phyloP scores from a whole-genome alignment of 139 green algal species.

The Chlorella sp. region DNA sequence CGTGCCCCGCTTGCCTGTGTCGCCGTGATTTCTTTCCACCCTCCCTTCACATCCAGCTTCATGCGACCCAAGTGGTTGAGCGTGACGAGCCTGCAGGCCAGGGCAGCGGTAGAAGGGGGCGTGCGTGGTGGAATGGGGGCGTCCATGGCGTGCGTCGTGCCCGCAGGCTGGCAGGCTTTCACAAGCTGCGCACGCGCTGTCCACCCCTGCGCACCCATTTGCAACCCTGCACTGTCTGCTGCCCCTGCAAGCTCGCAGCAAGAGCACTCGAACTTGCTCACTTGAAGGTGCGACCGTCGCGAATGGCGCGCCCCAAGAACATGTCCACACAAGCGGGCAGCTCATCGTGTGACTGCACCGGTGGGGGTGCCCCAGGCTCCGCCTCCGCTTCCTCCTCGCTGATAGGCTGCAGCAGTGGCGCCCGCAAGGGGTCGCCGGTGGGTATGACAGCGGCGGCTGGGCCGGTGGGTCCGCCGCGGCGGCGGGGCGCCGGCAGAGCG shows the following conservation, averaged over 20 bases:
- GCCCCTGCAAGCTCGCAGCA: not conserved
- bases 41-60: not conserved
- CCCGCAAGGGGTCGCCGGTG: not conserved
- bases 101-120: not conserved
- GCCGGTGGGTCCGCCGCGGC: not conserved
- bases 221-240: not conserved
- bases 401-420: conserved; percentile 19
- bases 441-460: not conserved
- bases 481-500: not conserved
- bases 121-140: not conserved
- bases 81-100: not conserved
- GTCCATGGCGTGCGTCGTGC: not conserved
- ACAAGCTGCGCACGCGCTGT: not conserved
- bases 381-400: not conserved
- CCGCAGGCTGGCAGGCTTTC: not conserved
- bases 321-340: not conserved
- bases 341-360: not conserved
- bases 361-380: not conserved
- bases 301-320: not conserved
- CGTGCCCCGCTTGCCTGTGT: not conserved
- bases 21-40: conserved; percentile 6
- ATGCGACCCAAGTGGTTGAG: not conserved
- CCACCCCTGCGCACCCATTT: not conserved
- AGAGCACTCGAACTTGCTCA: not conserved
- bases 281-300: not conserved